phyloP scores from a whole-genome alignment of 208 protist genomes.

The Trypanosoma boissoni region DNA sequence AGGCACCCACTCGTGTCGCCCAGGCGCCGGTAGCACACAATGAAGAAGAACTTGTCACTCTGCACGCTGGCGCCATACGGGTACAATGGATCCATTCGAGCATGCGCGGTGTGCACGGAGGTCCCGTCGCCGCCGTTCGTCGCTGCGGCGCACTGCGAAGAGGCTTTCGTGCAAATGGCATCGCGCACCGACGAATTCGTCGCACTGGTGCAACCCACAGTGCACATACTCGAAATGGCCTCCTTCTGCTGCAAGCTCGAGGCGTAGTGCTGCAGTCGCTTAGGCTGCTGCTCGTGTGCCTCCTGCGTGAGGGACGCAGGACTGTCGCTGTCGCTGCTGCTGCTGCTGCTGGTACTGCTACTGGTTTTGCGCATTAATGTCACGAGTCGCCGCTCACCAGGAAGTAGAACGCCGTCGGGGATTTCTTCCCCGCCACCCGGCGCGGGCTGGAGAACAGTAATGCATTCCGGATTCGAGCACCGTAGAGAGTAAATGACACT shows the following conservation, averaged over 20 bases:
- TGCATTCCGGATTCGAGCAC: conserved; percentile 51
- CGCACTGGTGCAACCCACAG: too few relatives aligned
- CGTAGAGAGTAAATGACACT: conserved; percentile 67
- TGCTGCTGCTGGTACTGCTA: background rate
- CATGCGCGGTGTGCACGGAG: background rate
- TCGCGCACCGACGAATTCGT: too few relatives aligned
- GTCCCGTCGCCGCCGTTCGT: background rate
- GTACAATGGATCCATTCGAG: background rate
- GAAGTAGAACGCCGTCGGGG: conserved; percentile 45
- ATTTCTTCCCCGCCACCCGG: conserved; percentile 30
- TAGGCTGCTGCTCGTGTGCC: too few relatives aligned
- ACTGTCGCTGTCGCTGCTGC: background rate
- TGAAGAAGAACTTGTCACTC: conserved; percentile 37
- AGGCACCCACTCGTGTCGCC: conserved; percentile 53
- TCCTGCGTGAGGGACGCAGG: background rate
- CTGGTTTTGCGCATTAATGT: conserved; percentile 26
- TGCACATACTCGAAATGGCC: too few relatives aligned
- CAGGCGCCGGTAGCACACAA: conserved; percentile 61
- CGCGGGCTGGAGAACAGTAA: conserved; percentile 31
- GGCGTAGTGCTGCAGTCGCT: too few relatives aligned
- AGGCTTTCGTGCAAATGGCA: too few relatives aligned
- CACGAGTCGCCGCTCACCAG: conserved; percentile 34
- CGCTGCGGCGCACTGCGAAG: background rate
- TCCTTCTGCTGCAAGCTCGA: too few relatives aligned
- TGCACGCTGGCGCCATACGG: background rate